Conservation (phyloP, 768 basidiomycete species). For the Tulasnella sp. region DNA sequence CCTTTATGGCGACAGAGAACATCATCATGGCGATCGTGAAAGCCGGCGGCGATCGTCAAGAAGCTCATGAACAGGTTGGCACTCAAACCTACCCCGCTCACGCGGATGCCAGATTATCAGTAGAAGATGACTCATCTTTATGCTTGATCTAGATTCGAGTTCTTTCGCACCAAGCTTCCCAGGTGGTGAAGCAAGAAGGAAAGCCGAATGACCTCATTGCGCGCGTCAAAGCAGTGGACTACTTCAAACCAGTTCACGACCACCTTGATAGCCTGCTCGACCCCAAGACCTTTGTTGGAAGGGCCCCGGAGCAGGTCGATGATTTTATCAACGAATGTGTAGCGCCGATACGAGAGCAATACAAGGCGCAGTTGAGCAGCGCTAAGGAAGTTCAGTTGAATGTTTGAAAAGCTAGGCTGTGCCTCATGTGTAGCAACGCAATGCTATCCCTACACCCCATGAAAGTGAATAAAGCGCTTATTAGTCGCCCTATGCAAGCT, state of each 20-base stretch:
- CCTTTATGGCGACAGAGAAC: slow-evolving; percentile 99
- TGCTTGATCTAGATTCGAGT: slow-evolving; percentile 37
- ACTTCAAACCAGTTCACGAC: slow-evolving; percentile 78
- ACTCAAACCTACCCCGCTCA: neutral
- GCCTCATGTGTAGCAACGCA: too few relatives aligned
- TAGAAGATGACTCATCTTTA: slow-evolving; percentile 12
- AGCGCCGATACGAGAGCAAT: slow-evolving; percentile 52
- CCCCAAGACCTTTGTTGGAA: slow-evolving; percentile 79
- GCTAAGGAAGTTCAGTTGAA: slow-evolving; percentile 30
- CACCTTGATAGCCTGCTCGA: slow-evolving; percentile 73
- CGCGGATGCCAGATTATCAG: neutral
- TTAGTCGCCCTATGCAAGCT: too few relatives aligned
- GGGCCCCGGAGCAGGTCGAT: slow-evolving; percentile 93
- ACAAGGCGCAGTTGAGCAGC: slow-evolving; percentile 27
- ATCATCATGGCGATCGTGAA: slow-evolving; percentile 99
- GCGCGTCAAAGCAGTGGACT: slow-evolving; percentile 65
- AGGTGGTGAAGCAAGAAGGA: slow-evolving; percentile 90
- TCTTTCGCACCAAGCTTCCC: slow-evolving; percentile 85
- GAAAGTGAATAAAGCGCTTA: too few relatives aligned
- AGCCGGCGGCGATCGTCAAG: slow-evolving; percentile 88
- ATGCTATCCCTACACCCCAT: too few relatives aligned
- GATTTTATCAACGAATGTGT: slow-evolving; percentile 82
- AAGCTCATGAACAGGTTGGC: slow-evolving; percentile 91
- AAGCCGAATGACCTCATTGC: slow-evolving; percentile 93
- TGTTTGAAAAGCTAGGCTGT: slow-evolving; percentile 24